Percentiles rank a stretch among this genome's conserved stretches.
Evolutionary conservation across 495 filamentous ascomycete genomes (phyloP).

Genomic region (Penicillium atrosanguineum): DNA sequence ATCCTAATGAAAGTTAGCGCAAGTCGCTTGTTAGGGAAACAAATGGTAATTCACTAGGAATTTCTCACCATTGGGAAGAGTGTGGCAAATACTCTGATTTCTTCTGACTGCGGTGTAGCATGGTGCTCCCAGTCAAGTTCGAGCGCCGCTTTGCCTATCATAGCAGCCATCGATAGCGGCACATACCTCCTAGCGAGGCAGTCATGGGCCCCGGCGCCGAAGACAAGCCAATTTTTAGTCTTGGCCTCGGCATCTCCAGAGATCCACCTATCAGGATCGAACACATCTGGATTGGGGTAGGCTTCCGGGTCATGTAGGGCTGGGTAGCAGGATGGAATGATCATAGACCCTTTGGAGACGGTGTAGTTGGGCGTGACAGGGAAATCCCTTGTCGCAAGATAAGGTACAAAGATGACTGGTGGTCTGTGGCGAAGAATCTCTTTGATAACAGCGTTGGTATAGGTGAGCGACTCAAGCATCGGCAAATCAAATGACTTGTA

Average conservation of each 20-base stretch:
- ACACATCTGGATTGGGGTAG: conserved; percentile 79
- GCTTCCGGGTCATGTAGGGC: conserved; percentile 86
- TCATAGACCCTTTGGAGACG: conserved; percentile 85
- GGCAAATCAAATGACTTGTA: conserved; percentile 67
- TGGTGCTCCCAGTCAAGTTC: conserved; percentile 83
- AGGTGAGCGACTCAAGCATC: conserved; percentile 80
- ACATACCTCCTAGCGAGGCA: conserved; percentile 89
- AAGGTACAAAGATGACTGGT: conserved; percentile 95
- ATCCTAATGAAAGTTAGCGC: background rate
- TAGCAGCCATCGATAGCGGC: conserved; percentile 74
- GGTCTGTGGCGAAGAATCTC: conserved; percentile 91
- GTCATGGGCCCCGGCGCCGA: conserved; percentile 89
- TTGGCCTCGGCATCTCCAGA: conserved; percentile 85
- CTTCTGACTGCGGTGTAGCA: conserved; percentile 71
- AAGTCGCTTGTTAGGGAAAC: background rate
- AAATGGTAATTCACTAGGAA: conserved; percentile 2
- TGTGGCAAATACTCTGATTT: conserved; percentile 94
- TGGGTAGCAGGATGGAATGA: conserved; percentile 82
- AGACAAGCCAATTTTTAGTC: conserved; percentile 93
- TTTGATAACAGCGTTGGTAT: conserved; percentile 84
- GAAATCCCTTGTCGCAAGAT: conserved; percentile 85
- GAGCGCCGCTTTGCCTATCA: conserved; percentile 85
- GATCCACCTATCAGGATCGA: conserved; percentile 83
- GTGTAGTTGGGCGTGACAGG: conserved; percentile 81
- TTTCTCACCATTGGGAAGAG: conserved; percentile 84